These are phyloP conservation scores for Schizonepeta tenuifolia DNA, from an alignment of 257 asterid species.

Conservation along the genomic window DNA sequence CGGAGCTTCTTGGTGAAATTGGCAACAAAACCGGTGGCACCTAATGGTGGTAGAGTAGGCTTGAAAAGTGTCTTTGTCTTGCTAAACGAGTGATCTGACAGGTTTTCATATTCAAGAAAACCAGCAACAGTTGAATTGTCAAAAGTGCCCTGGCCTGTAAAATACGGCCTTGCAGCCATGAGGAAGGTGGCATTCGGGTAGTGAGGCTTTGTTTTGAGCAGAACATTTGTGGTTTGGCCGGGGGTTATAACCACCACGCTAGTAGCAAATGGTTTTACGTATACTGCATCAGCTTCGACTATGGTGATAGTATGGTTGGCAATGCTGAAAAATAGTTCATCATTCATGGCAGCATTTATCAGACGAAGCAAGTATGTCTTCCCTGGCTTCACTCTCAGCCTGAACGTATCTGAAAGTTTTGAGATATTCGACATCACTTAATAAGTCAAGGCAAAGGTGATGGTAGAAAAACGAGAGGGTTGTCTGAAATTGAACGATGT, in stretches of 20 bases:
- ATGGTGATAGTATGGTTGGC: slow-evolving; percentile 65
- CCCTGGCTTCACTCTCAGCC: slow-evolving; percentile 60
- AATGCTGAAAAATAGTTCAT: slow-evolving; percentile 65
- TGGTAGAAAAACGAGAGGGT: too few species aligned
- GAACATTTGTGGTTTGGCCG: slow-evolving; percentile 72
- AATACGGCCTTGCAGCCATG: slow-evolving; percentile 67
- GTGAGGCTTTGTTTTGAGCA: slow-evolving; percentile 54
- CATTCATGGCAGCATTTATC: slow-evolving; percentile 76
- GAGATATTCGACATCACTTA: slow-evolving; percentile 12
- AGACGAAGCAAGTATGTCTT: slow-evolving; percentile 71
- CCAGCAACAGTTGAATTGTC: slow-evolving; percentile 72
- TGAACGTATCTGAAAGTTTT: slow-evolving; percentile 53
- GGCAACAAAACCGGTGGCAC: slow-evolving; percentile 48
- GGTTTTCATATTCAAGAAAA: slow-evolving; percentile 57
- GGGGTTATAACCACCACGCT: slow-evolving; percentile 53
- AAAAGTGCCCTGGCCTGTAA: slow-evolving; percentile 64
- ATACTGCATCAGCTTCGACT: slow-evolving; percentile 69
- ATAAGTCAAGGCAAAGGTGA: not conserved
- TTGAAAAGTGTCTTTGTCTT: slow-evolving; percentile 33
- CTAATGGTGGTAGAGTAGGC: slow-evolving; percentile 56
- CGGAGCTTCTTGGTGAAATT: slow-evolving; percentile 55
- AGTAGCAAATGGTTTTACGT: slow-evolving; percentile 61
- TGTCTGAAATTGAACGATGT: not conserved
- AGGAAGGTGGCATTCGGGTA: slow-evolving; percentile 59
- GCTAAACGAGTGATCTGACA: slow-evolving; percentile 11